phyloP scores from a whole-genome alignment of 305 asterid genomes.

The Fraxinus nigra region DNA sequence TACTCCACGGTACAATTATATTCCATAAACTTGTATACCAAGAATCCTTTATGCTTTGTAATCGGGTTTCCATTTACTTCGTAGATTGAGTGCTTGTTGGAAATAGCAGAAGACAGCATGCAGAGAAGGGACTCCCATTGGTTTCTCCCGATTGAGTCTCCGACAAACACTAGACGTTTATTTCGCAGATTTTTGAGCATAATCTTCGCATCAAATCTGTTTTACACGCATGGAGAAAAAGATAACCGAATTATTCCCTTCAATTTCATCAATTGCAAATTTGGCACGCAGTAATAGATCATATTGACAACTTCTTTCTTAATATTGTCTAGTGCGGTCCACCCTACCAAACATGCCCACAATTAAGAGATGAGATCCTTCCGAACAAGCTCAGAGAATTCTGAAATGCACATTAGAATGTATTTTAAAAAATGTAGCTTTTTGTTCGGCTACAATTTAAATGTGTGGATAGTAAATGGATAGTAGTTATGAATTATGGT shows the following conservation, averaged over 20 bases:
- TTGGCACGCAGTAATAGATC: not conserved
- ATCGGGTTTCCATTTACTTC: slow-evolving; percentile 90
- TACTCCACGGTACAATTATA: slow-evolving; percentile 87
- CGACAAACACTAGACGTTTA: slow-evolving; percentile 81
- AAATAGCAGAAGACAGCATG: slow-evolving; percentile 69
- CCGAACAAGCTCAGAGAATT: not conserved
- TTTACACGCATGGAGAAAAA: not conserved
- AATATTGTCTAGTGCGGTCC: not conserved
- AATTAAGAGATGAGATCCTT: not conserved
- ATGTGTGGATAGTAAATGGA: not conserved
- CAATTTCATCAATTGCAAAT: not conserved
- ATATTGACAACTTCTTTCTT: not conserved
- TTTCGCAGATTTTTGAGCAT: slow-evolving; percentile 77
- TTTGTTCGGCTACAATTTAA: not conserved
- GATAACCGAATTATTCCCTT: not conserved
- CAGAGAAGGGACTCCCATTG: slow-evolving; percentile 98
- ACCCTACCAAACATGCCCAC: not conserved
- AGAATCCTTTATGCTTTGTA: slow-evolving; percentile 87
- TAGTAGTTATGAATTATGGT: not conserved
- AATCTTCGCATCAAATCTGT: slow-evolving; percentile 69
- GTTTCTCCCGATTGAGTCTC: slow-evolving; percentile 96
- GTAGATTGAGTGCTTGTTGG: slow-evolving; percentile 47
- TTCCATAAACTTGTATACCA: slow-evolving; percentile 66
- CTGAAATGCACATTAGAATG: not conserved
- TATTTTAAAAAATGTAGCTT: not conserved